Base-by-base conservation (phyloP, 1,139 yeast genomes). In the Protomyces macrosporus region DNA sequence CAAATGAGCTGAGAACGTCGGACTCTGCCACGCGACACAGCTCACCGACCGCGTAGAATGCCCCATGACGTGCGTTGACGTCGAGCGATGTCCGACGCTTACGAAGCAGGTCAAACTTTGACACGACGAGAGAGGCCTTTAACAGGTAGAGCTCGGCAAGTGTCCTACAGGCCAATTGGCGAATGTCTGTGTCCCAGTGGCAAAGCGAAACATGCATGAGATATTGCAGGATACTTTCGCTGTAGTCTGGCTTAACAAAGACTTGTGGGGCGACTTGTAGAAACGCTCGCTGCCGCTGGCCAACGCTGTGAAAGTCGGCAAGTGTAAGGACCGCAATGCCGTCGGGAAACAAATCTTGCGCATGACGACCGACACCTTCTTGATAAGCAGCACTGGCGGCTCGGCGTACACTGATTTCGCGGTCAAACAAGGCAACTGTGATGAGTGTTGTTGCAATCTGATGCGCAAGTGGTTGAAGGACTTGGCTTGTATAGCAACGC, bases 341-440 rank as follows among this genome's bases (percentile, higher is more conserved):
- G 6, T 70, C 65, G 60, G 68, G 70, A 14, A 65, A 71, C 69
- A 73, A 53, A 64, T 67, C 63, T 55, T 67, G 67, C 9, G 65
- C 88, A 71, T 84, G 85, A 53, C 97, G 76, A 0, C 98, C 98
- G 3, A 89, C 73, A 7, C 88, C 80, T 71, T 91, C 98, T 72
- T 91, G 97, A 3, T 90, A 71, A 0, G 95, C 95, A 0, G 97
- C 96, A 10, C 90, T 79, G 0, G 91, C 87, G 39, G 97, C 93
- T 65, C 95, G 78, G 65, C 97, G 78, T 12, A 90, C 82, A 65
- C 85, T 79, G 36, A 89, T 77, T 63, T 90, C 97, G 34, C 80
- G 75, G 72, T 91, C 98, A 71, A 86, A 86, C 12, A 85, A 75
- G 0, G 84, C 79, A 16, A 78, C 73, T 1, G 88, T 71, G 35